Conservation (phyloP, 257 asterid species). For the Solanum arcanum region DNA sequence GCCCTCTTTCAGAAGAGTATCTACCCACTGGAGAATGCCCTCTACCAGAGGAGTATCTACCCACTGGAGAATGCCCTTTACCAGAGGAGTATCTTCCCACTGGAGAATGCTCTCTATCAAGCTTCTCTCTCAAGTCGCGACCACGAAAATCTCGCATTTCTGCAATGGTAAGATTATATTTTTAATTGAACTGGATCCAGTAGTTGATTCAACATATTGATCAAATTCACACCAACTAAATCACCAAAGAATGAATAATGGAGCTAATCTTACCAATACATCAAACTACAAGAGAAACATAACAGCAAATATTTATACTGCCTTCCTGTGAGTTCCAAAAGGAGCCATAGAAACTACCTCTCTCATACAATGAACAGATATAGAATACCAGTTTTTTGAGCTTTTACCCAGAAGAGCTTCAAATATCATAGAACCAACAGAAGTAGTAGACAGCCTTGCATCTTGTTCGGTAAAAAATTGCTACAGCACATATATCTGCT, state of each 20-base stretch:
- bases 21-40: constrained; percentile 60
- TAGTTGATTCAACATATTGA: constrained; percentile 1
- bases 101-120: constrained; percentile 64
- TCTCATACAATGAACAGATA: constrained; percentile 38
- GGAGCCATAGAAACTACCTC: constrained; percentile 46
- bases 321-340: constrained; percentile 58
- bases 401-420: constrained; percentile 34
- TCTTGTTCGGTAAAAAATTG: constrained; percentile 28
- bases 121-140: constrained; percentile 78
- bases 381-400: constrained; percentile 36
- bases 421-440: constrained; percentile 52
- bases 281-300: constrained; percentile 42
- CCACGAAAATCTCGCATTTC: constrained; percentile 58
- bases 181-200: neutral
- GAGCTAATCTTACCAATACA: constrained; percentile 61
- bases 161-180: constrained; percentile 18
- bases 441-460: constrained; percentile 32
- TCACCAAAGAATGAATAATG: constrained; percentile 13
- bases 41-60: constrained; percentile 28
- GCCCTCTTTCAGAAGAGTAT: constrained; percentile 37
- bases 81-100: constrained; percentile 26
- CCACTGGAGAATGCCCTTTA: constrained; percentile 56
- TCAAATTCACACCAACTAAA: constrained; percentile 6
- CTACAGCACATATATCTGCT: constrained; percentile 33
- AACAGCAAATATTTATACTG: constrained; percentile 46